Evolutionary conservation across 306 rosid species (phyloP).

Genomic region (Hippophae tibetana): DNA sequence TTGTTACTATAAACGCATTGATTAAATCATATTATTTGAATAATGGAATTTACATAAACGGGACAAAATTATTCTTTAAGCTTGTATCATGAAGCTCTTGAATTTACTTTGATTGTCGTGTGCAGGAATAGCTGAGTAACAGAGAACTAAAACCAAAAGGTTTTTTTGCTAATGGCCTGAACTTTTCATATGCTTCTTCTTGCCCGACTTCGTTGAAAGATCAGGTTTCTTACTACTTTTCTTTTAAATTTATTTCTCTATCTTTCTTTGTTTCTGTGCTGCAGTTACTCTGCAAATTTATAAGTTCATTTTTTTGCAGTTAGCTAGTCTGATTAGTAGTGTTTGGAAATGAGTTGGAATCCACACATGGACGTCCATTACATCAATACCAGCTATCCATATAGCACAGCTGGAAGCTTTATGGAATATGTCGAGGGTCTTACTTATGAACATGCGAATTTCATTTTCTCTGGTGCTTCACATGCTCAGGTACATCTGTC

Average conservation of each 20-base stretch:
- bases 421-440: conserved; percentile 93
- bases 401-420: conserved; percentile 78
- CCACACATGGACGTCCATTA: conserved; percentile 74
- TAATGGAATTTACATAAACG: not conserved
- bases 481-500: conserved; percentile 63
- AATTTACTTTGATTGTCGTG: conserved; percentile 2
- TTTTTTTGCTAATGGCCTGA: not conserved
- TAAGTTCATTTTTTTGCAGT: conserved; percentile 19
- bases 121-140: conserved; percentile 20
- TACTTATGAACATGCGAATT: conserved; percentile 92
- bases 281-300: conserved; percentile 1
- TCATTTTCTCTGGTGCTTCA: conserved; percentile 87
- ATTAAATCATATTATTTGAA: no score
- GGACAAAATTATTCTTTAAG: not conserved
- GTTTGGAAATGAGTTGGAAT: conserved; percentile 79
- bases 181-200: conserved; percentile 17
- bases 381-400: conserved; percentile 64
- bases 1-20: no score
- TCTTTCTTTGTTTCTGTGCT: conserved; percentile 2
- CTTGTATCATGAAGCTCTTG: conserved; percentile 4
- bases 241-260: not conserved
- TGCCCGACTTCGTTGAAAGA: conserved; percentile 24
- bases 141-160: not conserved
- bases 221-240: conserved; percentile 19
- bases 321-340: conserved; percentile 21